Evolutionary conservation across 192 early-diverging fungal species (phyloP).

Genomic region (Backusella macrospora): DNA sequence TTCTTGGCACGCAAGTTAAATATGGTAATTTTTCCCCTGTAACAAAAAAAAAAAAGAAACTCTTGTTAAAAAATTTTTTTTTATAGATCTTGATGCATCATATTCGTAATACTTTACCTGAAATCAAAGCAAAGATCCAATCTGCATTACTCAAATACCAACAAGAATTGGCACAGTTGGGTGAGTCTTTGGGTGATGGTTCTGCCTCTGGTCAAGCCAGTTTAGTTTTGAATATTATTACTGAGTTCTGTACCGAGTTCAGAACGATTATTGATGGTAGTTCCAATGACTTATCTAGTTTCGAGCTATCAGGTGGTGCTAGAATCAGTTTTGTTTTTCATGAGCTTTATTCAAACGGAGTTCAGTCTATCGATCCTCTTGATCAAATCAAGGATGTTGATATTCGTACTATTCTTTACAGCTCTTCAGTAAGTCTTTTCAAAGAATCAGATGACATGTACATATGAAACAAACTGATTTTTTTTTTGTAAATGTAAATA

Average conservation of each 20-base stretch:
- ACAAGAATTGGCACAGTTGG: conserved; percentile 84
- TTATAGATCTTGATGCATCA: conserved; percentile 97
- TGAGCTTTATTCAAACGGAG: conserved; percentile 90
- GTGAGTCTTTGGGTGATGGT: conserved; percentile 88
- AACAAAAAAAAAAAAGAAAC: not conserved
- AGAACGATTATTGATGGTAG: conserved; percentile 95
- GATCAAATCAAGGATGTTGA: conserved; percentile 99
- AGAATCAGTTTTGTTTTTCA: conserved; percentile 99
- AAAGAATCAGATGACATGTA: not conserved
- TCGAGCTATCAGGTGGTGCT: conserved; percentile 96
- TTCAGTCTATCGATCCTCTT: conserved; percentile 96
- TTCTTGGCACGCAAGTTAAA: conserved; percentile 98
- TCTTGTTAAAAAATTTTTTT: not conserved
- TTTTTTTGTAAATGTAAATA: conserved; percentile 20
- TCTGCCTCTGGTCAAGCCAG: conserved; percentile 75
- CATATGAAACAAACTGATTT: not conserved
- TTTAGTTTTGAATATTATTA: conserved; percentile 95
- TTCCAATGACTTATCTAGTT: conserved; percentile 90
- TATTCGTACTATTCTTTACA: conserved; percentile 98
- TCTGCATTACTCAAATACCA: conserved; percentile 83
- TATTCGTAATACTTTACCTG: conserved; percentile 96
- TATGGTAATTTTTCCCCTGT: conserved; percentile 59
- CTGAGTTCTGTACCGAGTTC: conserved; percentile 98
- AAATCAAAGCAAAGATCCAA: conserved; percentile 98
- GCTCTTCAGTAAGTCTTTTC: conserved; percentile 73